Evolutionary conservation across 768 basidiomycete species (phyloP).

Genomic region (Suillus subluteus): DNA sequence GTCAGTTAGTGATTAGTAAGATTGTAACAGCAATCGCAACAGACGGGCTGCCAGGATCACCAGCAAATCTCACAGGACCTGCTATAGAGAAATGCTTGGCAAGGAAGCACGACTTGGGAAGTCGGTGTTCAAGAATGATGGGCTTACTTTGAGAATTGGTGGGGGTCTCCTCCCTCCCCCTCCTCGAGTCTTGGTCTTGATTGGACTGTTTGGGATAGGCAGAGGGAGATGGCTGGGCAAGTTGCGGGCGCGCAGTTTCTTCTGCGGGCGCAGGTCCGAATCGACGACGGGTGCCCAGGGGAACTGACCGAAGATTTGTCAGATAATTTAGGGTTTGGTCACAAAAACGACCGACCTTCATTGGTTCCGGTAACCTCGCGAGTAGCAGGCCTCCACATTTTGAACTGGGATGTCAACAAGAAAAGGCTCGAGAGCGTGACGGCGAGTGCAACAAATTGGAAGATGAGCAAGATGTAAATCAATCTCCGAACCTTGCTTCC

Average conservation of each 20-base stretch:
- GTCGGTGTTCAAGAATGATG: conserved; percentile 36
- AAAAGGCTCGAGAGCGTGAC: conserved; percentile 34
- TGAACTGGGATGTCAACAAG: conserved; percentile 24
- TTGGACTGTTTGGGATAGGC: conserved; percentile 74
- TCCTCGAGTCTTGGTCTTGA: conserved; percentile 61
- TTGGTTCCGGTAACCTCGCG: conserved; percentile 92
- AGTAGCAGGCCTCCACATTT: conserved; percentile 89
- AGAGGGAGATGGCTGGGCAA: conserved; percentile 85
- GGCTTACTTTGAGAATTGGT: conserved; percentile 79
- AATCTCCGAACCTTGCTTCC: conserved; percentile 35
- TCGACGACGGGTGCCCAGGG: conserved; percentile 85
- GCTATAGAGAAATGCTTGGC: conserved; percentile 21
- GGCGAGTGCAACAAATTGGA: conserved; percentile 20
- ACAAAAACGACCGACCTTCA: conserved; percentile 61
- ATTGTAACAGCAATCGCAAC: conserved; percentile 24
- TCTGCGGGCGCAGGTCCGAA: conserved; percentile 89
- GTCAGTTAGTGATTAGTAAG: conserved; percentile 42
- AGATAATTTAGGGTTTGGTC: conserved; percentile 13
- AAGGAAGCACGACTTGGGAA: conserved; percentile 41
- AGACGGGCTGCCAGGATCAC: conserved; percentile 6
- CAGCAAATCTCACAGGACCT: conserved; percentile 10
- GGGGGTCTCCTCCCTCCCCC: conserved; percentile 71
- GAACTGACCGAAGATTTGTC: conserved; percentile 50
- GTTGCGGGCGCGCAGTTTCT: conserved; percentile 79
- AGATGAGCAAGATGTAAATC: conserved; percentile 29